These are phyloP conservation scores for Sporisorium reilianum DNA, from an alignment of 1,284 basidiomycete species.

Conservation along the genomic window DNA sequence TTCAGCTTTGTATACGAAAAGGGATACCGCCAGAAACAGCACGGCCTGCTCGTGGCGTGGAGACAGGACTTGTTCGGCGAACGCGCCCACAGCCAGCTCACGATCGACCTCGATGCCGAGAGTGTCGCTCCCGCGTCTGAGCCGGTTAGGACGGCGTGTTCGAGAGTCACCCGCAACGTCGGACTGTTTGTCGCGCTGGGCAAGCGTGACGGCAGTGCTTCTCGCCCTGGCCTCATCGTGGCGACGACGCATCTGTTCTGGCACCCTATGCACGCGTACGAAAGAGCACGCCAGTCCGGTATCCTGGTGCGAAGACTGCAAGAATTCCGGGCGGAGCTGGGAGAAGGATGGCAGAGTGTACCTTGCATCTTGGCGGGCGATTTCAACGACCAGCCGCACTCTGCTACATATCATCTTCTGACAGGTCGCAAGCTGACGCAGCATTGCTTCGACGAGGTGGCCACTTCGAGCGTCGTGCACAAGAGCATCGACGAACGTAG, in stretches of 20 bases:
- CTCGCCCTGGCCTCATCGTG: conserved; percentile 75
- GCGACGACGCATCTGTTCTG: conserved; percentile 92
- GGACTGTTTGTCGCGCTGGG: conserved; percentile 60
- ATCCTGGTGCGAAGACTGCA: conserved; percentile 77
- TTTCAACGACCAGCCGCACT: conserved; percentile 90
- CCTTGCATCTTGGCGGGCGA: conserved; percentile 88
- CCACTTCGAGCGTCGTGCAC: conserved; percentile 83
- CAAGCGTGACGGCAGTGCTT: conserved; percentile 1
- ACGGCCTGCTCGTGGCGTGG: conserved; percentile 67
- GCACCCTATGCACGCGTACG: conserved; percentile 84
- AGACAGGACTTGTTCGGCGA: conserved; percentile 33
- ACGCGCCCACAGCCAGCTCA: conserved; percentile 15
- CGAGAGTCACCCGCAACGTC: conserved; percentile 56
- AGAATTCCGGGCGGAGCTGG: conserved; percentile 72
- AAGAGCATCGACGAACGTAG: conserved; percentile 76
- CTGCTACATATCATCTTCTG: conserved; percentile 86
- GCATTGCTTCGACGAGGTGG: conserved; percentile 73
- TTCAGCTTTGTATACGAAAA: conserved; percentile 63
- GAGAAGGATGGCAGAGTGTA: conserved; percentile 74
- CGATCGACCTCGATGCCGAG: conserved; percentile 57
- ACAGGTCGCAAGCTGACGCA: conserved; percentile 71
- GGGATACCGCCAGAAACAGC: conserved; percentile 65
- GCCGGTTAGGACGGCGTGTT: conserved; percentile 35
- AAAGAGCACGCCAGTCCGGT: conserved; percentile 78
- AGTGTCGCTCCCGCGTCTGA: conserved; percentile 23